Conservation (phyloP, 495 filamentous ascomycete species). For the Pseudevernia furfuracea region DNA sequence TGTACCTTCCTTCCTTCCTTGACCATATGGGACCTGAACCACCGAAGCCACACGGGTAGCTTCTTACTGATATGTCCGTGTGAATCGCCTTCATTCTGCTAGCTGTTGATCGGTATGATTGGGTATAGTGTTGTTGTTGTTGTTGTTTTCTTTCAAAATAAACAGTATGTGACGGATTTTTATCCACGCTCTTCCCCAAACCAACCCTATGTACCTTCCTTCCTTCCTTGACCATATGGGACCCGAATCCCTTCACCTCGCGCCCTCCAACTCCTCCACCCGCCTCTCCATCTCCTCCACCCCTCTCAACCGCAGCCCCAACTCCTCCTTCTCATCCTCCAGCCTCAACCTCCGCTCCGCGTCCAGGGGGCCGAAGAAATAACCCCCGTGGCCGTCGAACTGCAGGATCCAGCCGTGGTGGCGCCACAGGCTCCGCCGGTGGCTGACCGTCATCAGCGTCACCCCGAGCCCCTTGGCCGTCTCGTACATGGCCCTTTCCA, state of each 20-base stretch:
- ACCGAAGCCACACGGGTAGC: no score
- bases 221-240: no score
- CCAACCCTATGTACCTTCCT: not conserved
- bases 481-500: slow-evolving; percentile 94
- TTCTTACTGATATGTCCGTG: no score
- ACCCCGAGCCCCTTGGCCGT: slow-evolving; percentile 85
- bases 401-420: slow-evolving; percentile 91
- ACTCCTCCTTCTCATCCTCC: slow-evolving; percentile 51
- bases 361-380: slow-evolving; percentile 84
- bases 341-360: slow-evolving; percentile 76
- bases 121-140: no score
- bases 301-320: slow-evolving; percentile 8
- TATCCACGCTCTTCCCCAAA: no score
- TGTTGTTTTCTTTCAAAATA: no score
- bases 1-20: not conserved
- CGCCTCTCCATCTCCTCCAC: slow-evolving; percentile 21
- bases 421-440: slow-evolving; percentile 87
- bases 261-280: slow-evolving; percentile 11
- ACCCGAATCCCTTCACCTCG: no score
- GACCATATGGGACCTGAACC: no score
- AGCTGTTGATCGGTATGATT: no score
- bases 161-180: not conserved
- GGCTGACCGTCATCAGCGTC: slow-evolving; percentile 92
- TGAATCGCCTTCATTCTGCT: no score
- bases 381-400: slow-evolving; percentile 90